phyloP scores from a whole-genome alignment of 208 protist genomes.

The Acanthamoeba divionensis region DNA sequence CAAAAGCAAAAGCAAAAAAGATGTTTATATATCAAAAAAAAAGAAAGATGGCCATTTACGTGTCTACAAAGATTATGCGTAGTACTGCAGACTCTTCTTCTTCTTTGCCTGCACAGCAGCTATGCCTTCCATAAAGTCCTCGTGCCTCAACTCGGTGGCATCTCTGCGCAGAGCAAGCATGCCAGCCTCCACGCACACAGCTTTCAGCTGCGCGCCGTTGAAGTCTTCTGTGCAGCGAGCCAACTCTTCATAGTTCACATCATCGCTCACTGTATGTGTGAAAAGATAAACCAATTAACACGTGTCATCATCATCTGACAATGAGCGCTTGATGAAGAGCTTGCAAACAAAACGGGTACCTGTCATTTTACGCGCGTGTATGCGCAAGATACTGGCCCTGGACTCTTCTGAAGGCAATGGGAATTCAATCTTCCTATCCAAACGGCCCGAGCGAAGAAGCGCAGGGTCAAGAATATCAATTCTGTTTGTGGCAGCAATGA shows the following conservation, averaged over 20 bases:
- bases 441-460: conserved; percentile 96
- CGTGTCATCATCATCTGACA: background rate
- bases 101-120: conserved; percentile 98
- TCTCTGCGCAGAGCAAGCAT: conserved; percentile 97
- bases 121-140: conserved; percentile 98
- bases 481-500: conserved; percentile 99
- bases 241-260: conserved; percentile 99
- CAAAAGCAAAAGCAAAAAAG: too few relatives aligned
- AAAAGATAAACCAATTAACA: background rate
- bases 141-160: conserved; percentile 85
- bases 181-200: conserved; percentile 99
- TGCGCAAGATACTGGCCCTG: conserved; percentile 96
- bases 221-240: conserved; percentile 98
- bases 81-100: conserved; percentile 98
- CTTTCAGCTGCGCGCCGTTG: conserved; percentile 99
- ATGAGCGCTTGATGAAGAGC: conserved; percentile 52
- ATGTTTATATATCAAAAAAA: too few relatives aligned
- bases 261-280: conserved; percentile 55
- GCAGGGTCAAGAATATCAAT: conserved; percentile 99
- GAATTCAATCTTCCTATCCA: conserved; percentile 99
- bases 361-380: conserved; percentile 99
- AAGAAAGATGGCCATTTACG: too few relatives aligned
- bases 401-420: conserved; percentile 98
- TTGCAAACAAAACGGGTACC: too few relatives aligned
- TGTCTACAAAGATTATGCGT: conserved; percentile 93